phyloP scores from a whole-genome alignment of 257 asterid species.

The Rehmannia glutinosa region DNA sequence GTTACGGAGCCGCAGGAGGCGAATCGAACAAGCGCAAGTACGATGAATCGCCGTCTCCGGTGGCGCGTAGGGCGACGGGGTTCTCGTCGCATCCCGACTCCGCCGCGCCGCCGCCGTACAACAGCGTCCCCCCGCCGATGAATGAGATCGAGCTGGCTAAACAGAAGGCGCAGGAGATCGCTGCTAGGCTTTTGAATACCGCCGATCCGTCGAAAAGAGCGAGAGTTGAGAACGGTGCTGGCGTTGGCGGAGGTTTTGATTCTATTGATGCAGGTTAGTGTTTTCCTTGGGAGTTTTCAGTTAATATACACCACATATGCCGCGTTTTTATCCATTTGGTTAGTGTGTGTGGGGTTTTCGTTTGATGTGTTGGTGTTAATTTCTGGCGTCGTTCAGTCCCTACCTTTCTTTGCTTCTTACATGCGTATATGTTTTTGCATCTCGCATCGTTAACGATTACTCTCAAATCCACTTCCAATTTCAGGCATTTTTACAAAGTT shows the following conservation, averaged over 20 bases:
- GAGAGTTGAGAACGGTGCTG: constrained; percentile 63
- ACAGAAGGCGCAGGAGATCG: constrained; percentile 92
- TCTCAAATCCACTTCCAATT: neutral
- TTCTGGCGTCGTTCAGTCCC: neutral
- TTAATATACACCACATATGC: no score
- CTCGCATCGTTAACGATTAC: neutral
- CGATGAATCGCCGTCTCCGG: constrained; percentile 69
- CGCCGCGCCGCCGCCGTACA: constrained; percentile 48
- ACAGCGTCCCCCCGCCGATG: constrained; percentile 73
- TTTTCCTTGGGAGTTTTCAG: neutral
- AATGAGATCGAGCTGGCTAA: constrained; percentile 83
- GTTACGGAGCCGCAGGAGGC: constrained; percentile 38
- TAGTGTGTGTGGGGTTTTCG: neutral
- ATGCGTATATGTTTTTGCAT: neutral
- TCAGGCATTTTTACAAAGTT: neutral
- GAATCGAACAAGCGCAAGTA: constrained; percentile 64
- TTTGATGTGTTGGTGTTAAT: neutral
- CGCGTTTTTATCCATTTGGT: no score
- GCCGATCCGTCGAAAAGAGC: constrained; percentile 68
- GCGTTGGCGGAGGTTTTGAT: constrained; percentile 49
- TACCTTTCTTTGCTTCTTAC: neutral
- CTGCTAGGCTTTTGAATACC: constrained; percentile 65
- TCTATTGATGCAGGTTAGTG: constrained; percentile 36
- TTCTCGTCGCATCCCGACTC: constrained; percentile 72
- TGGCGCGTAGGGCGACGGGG: constrained; percentile 61